Evolutionary conservation across 768 basidiomycete species (phyloP), one percentile per base, ranked within the genome.

Genomic region (Trametes cingulata): DNA sequence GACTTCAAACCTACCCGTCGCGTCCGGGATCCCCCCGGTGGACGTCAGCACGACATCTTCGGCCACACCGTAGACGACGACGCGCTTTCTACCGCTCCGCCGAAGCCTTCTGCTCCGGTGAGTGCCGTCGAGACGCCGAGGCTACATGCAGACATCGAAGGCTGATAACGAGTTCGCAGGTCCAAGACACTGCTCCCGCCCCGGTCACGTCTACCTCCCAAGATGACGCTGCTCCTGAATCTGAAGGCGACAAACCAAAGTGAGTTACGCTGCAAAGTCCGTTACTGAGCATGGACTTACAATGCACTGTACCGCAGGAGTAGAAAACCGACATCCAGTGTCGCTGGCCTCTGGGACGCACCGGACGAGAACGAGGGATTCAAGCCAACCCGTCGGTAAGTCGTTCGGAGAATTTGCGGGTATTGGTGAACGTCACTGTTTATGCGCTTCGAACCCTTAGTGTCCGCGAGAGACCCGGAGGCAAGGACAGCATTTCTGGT

Each of bases 381-480:
- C 70, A 83, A 85, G 65, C 89, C 89, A 5, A 87, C 88, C 17
- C 85, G 89, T 66, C 81, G 84, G 88, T 86, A 72, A 22, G 75
- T 69, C 10, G 40, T 10, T 10, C 29, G 29, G 29, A 33, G 29
- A 4, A 10, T 4, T 5, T 10, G 29, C 29, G 29, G 29, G 29
- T 10, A 10, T 33, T 33, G 29, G 29, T 33, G 6, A 33, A 4
- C 29, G 29, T 33, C 29, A 10, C 29, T 4, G 4, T 24, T n/a
- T 8, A 25, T 40, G 36, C 10, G 29, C 29, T 33, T 13, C 50
- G 17, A 10, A 20, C 0, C 20, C 13, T 46, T 50, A 90, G 87
- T 58, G 88, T 90, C 33, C 78, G 86, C 60, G 79, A 90, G 71
- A 80, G 79, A 43, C 88, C 88, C 33, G 88, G 88, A 65, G 88